A percentile compares a stretch with the other conserved stretches of the same genome.
Evolutionary conservation across 164 flowering plant species (phyloP).

Genomic region (Nymphaea thermarum): DNA sequence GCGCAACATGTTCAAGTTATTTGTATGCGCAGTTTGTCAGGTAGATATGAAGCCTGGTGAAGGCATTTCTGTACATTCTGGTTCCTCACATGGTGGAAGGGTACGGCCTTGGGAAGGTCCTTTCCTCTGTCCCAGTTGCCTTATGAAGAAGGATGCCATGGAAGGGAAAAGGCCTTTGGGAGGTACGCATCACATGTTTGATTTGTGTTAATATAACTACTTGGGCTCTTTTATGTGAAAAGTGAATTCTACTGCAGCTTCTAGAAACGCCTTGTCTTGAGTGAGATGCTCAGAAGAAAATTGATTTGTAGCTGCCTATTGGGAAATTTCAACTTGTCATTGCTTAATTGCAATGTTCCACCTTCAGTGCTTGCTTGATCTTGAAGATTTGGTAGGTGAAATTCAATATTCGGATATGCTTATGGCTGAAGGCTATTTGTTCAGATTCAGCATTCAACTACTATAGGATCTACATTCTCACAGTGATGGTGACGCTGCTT

Average conservation of each 20-base stretch:
- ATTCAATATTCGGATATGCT: not conserved
- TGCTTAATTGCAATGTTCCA: not conserved
- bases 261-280: not conserved
- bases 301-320: not conserved
- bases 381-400: not conserved
- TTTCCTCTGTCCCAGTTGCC: slow-evolving; percentile 83
- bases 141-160: slow-evolving; percentile 95
- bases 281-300: not conserved
- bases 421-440: not conserved
- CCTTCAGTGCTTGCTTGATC: not conserved
- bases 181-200: slow-evolving; percentile 18
- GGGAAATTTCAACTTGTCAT: not conserved
- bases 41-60: slow-evolving; percentile 82
- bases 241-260: not conserved
- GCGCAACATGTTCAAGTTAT: slow-evolving; percentile 91
- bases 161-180: slow-evolving; percentile 81
- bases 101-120: slow-evolving; percentile 98
- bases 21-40: slow-evolving; percentile 92
- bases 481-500: not conserved
- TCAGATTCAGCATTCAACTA: not conserved
- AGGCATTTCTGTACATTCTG: slow-evolving; percentile 84
- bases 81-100: slow-evolving; percentile 41
- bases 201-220: no score
- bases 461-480: not conserved
- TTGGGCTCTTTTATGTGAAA: not conserved